Evolutionary conservation across 164 flowering plant genomes (phyloP).

Genomic region (Euptelea pleiosperma): DNA sequence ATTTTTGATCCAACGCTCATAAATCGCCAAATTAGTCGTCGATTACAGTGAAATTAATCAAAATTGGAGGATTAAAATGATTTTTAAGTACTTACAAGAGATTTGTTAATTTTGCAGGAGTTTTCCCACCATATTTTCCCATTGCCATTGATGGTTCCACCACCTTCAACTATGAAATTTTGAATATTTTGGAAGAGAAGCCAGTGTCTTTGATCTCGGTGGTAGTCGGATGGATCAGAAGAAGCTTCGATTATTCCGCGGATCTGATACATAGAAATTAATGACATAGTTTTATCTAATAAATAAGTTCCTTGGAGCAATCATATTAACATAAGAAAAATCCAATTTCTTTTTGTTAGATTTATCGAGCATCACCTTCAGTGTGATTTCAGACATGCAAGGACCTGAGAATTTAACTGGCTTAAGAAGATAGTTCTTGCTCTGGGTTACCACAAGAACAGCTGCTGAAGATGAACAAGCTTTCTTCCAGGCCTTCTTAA

Average conservation of each 20-base stretch:
- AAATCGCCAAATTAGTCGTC: neutral
- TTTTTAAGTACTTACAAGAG: constrained; percentile 17
- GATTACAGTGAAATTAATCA: too few species aligned
- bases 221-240: constrained; percentile 40
- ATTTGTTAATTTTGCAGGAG: constrained; percentile 34
- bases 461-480: constrained; percentile 49
- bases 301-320: too few species aligned
- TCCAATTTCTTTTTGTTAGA: neutral
- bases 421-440: constrained; percentile 50
- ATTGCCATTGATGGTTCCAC: constrained; percentile 56
- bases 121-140: constrained; percentile 60
- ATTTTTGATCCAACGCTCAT: too few species aligned
- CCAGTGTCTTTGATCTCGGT: constrained; percentile 43
- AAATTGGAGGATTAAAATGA: too few species aligned
- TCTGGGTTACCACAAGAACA: constrained; percentile 47
- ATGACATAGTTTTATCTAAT: too few species aligned
- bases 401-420: constrained; percentile 71
- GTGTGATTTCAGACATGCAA: constrained; percentile 49
- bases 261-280: constrained; percentile 54
- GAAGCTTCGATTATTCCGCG: constrained; percentile 67
- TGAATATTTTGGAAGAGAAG: constrained; percentile 30
- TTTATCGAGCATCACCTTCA: constrained; percentile 60
- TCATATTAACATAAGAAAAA: neutral
- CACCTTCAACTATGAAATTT: constrained; percentile 41
- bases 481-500: constrained; percentile 57